These are phyloP conservation scores for Lichtheimia ramosa DNA, from an alignment of 371 early-diverging fungal species.

Conservation along the genomic window DNA sequence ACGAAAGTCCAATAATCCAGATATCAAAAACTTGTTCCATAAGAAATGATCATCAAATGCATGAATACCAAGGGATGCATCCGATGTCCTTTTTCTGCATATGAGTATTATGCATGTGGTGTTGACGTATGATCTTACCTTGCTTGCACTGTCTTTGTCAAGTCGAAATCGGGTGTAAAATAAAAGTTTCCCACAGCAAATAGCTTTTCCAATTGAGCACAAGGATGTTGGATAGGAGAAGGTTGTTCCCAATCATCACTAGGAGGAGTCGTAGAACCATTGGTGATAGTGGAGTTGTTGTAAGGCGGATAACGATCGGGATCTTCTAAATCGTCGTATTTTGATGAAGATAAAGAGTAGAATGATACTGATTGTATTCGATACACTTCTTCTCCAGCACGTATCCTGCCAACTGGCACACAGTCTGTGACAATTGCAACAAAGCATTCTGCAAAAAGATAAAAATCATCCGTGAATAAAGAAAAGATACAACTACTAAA, in stretches of 20 bases:
- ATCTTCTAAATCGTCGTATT: constrained; percentile 56
- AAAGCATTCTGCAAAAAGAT: constrained; percentile 58
- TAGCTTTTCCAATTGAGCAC: constrained; percentile 62
- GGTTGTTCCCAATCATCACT: constrained; percentile 34
- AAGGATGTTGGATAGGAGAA: constrained; percentile 55
- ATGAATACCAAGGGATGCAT: constrained; percentile 44
- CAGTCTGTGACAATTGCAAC: constrained; percentile 73
- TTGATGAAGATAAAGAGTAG: constrained; percentile 59
- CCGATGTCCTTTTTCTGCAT: constrained; percentile 30
- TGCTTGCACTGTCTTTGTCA: constrained; percentile 70
- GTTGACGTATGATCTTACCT: constrained; percentile 31
- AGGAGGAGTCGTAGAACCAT: not conserved
- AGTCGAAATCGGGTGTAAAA: constrained; percentile 75
- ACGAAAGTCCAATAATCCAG: constrained; percentile 74
- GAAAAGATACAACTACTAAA: no score
- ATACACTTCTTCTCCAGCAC: constrained; percentile 62
- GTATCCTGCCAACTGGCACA: constrained; percentile 56
- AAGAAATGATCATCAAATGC: constrained; percentile 74
- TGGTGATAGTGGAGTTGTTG: no score
- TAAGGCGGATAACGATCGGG: constrained; percentile 8
- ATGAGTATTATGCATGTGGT: constrained; percentile 1
- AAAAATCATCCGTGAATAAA: constrained; percentile 2
- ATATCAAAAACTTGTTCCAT: constrained; percentile 88
- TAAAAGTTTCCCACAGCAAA: constrained; percentile 74
- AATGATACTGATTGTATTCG: constrained; percentile 62